Evolutionary conservation across 2,329 filamentous ascomycete genomes (phyloP), one percentile per base, ranked within the genome.

Genomic region (Dothistroma septosporum): DNA sequence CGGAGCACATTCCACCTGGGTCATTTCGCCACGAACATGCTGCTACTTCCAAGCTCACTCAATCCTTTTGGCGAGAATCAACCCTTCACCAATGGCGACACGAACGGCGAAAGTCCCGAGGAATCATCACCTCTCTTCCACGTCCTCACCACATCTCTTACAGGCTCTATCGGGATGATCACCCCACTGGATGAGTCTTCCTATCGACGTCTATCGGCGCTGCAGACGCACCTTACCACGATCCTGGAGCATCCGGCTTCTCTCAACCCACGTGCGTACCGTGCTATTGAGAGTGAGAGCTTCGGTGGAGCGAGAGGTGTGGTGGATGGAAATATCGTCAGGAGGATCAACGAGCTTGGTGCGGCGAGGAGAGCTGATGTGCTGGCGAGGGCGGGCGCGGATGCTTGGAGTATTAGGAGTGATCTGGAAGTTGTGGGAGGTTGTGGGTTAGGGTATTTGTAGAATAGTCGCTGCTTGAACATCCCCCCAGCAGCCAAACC

Each of bases 1-100:
- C 87, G 90, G 61, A 91, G 90, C 57, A 90, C 91, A 61, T 97
- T 99, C 78, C 88, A 92, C 72, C 87, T 90, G 0, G 92, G 91
- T 41, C 90, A 96, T 74, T 83, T 88, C 65, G 86, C 90, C 0
- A 88, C 89, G 0, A 84, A 83, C 41, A 88, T 92, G 67, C 86
- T 88, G 21, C 84, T 97, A 53, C 82, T 97, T 35, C 89, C 90
- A 1, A 87, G 87, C 16, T 85, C 85, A 4, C 75, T 75, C 21
- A 63, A 68, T 5, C 70, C 85, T 53, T 79, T 79, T 16, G 73
- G 82, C 55, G 76, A 77, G 52, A 72, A 74, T 64, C 41, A 57
- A 6, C n/a, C 31, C 10, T 35, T 33, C 16, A 47, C 46, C n/a
- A 57, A 57, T 14, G 55, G 55, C 16, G 37, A 48, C 35, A 33